Conservation (phyloP, 495 filamentous ascomycete genomes). For the Talaromyces wortmannii region DNA sequence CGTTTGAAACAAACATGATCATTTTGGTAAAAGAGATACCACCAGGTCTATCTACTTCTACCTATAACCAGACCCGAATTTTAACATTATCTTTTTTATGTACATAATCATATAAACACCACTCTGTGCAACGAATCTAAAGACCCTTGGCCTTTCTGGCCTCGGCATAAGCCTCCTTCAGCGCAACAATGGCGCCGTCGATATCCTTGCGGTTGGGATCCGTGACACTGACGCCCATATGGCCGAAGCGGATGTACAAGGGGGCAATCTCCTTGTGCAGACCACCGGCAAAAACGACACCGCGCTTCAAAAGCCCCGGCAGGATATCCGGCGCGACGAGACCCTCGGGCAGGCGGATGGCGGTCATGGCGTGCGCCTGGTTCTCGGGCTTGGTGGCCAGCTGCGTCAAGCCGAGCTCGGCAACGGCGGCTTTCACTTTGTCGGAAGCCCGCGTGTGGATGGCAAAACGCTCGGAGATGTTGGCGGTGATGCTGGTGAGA, state of each 20-base stretch:
- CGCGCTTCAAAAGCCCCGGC: slow-evolving; percentile 79
- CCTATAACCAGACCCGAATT: background rate
- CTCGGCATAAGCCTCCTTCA: slow-evolving; percentile 69
- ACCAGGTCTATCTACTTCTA: no score
- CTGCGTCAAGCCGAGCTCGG: slow-evolving; percentile 78
- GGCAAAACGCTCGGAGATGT: slow-evolving; percentile 69
- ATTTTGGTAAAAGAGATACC: background rate
- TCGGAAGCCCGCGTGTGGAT: slow-evolving; percentile 69
- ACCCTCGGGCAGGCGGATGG: slow-evolving; percentile 86
- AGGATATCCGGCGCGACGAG: slow-evolving; percentile 74
- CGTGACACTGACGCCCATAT: slow-evolving; percentile 91
- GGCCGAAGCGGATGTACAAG: slow-evolving; percentile 72
- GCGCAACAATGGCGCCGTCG: slow-evolving; percentile 68
- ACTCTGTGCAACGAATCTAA: slow-evolving; percentile 11
- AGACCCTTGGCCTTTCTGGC: slow-evolving; percentile 47
- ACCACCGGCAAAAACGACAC: slow-evolving; percentile 89
- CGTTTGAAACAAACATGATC: no score
- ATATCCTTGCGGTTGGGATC: slow-evolving; percentile 57
- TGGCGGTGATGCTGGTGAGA: slow-evolving; percentile 77
- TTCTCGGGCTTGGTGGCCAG: slow-evolving; percentile 76
- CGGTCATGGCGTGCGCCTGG: slow-evolving; percentile 96
- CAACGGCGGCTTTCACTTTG: slow-evolving; percentile 72
- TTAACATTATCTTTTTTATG: background rate
- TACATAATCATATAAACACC: background rate
- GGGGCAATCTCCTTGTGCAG: slow-evolving; percentile 80